Evolutionary conservation across 257 asterid species (phyloP).

Genomic region (Nicotiana undulata): DNA sequence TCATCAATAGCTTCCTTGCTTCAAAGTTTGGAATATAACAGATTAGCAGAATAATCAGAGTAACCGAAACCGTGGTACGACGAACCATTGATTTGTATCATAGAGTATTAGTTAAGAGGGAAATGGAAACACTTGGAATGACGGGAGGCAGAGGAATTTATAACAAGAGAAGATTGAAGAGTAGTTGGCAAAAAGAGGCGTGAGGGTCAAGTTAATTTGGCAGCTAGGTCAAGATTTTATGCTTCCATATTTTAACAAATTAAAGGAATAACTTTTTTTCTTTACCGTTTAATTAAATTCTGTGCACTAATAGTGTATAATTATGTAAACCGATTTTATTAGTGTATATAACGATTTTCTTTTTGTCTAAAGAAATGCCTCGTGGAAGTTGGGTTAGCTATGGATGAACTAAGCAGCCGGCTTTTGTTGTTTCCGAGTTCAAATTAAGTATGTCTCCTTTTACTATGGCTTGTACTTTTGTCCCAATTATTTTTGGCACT

Average conservation of each 20-base stretch:
- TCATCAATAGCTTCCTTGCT: conserved; percentile 21
- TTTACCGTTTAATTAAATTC: background rate
- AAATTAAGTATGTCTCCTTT: no score
- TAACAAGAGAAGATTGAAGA: background rate
- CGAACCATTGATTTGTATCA: conserved; percentile 8
- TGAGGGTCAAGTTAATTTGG: background rate
- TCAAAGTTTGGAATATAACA: conserved; percentile 17
- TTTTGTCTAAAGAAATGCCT: background rate
- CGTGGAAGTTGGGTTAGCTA: background rate
- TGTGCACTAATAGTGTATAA: background rate
- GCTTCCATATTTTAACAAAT: background rate
- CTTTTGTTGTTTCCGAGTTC: background rate
- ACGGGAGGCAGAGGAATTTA: background rate
- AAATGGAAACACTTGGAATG: background rate
- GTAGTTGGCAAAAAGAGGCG: background rate
- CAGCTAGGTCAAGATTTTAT: background rate
- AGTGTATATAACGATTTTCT: background rate
- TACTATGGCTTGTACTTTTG: no score
- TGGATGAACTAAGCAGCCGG: background rate
- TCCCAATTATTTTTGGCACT: background rate
- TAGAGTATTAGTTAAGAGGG: background rate
- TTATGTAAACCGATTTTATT: no score
- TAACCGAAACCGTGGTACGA: background rate
- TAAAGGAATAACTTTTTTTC: background rate
- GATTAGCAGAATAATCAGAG: conserved; percentile 3